Evolutionary conservation across 73 alveolate species (phyloP), one percentile per base, ranked within the genome.

Genomic region (Paramecium octaurelia): DNA sequence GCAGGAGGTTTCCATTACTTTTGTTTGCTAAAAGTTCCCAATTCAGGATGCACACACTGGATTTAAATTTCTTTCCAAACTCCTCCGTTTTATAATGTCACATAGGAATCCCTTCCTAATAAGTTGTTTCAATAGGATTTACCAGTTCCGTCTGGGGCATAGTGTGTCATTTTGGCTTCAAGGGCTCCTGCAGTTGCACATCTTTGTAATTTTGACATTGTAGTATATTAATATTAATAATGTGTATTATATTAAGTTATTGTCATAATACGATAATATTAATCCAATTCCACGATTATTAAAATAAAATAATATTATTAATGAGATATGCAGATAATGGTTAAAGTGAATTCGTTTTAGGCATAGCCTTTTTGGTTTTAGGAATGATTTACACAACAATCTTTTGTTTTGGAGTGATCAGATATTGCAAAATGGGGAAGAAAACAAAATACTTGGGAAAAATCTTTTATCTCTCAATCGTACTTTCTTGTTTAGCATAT

Each of bases 181-280:
- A 54, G 69, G 9, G 27, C 31, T 54, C 85, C 85, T 24, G 48
- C 85, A 68, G 85, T 68, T 68, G 85, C 48, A 68, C 85, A 68
- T 68, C 85, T 68, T 68, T 68, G 10, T 21, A 68, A 35, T 35
- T 68, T 35, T 14, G 85, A 68, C 85, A 68, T 68, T 68, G 48
- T 21, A 16, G 31, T 54, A n/a, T n/a, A 54, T 54, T 18, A 54
- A 54, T 54, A 54, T 54, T n/a, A 54, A 48, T 48, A 48, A 12
- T 40, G 10, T 40, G 14, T 40, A 40, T 40, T 40, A 40, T 8
- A 40, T 40, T 40, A 40, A 40, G 48, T 40, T 48, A 12, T 48
- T 48, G 16, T 48, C 59, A 48, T 40, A 40, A 40, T 8, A 40
- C 10, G 48, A 40, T 40, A 2, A 40, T 7, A 40, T 16, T 40